Evolutionary conservation across 768 basidiomycete species (phyloP), one percentile per base, ranked within the genome.

Genomic region (Rhodosporidiobolus odoratus): DNA sequence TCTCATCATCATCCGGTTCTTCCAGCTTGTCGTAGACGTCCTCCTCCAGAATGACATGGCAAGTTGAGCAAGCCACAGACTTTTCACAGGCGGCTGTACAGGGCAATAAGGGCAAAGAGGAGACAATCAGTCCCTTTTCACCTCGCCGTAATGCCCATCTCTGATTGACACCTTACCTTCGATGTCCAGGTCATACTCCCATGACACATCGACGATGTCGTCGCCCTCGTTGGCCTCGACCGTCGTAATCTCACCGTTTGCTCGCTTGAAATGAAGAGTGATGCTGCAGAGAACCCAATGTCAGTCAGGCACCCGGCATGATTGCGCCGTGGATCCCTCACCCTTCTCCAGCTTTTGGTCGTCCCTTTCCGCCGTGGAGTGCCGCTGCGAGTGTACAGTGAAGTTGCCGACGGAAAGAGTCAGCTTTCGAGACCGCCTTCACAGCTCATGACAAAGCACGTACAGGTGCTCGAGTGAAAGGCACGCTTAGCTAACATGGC

Each of bases 31-130:
- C 91, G 78, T 93, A 97, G 69, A 87, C 83, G 76, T 92, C 87
- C 30, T 85, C 84, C 34, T 87, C 83, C 63, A 94, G 83, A 67
- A 99, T 91, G 65, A 98, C 86, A 79, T 99, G 95, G 79, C 95
- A 99, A 30, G 95, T 99, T 21, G 95, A 97, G 78, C 95, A 99
- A 23, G 95, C 95, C 58, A 96, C 86, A 2, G 92, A 95, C 48
- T 92, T 90, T 82, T 98, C 95, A 80, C 96, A 99, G 35, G 95
- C 95, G 66, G 94, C 93, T 96, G 37, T n/a, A n/a, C n/a, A n/a
- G n/a, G n/a, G n/a, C n/a, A n/a, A n/a, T n/a, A 6, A 52, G 17
- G 17, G 25, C n/a, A 45, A 27, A 41, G 4, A 30, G 38, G n/a
- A 9, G 15, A n/a, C n/a, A 13, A 37, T 62, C 38, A 48, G 48